Percentiles rank a stretch among this genome's conserved stretches.
Conservation (phyloP, 2,329 filamentous ascomycete genomes). For the Aspergillus pseudonomiae region DNA sequence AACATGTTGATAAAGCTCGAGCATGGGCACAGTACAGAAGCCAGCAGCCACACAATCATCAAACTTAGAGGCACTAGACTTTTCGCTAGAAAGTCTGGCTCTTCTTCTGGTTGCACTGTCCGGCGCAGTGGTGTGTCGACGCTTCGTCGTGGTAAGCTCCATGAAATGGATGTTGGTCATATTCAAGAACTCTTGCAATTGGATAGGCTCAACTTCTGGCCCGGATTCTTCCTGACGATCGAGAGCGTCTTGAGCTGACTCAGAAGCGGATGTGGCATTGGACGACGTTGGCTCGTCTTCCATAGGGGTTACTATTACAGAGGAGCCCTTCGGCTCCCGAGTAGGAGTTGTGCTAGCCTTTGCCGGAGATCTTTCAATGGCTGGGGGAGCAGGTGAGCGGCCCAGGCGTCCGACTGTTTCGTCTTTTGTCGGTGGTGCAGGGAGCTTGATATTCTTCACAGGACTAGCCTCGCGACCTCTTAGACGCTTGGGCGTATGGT, state of each 20-base stretch:
- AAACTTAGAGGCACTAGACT: constrained; percentile 48
- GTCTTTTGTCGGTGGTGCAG: constrained; percentile 68
- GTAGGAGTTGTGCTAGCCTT: constrained; percentile 57
- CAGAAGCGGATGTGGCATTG: constrained; percentile 42
- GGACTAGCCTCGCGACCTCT: constrained; percentile 74
- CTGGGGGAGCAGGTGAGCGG: constrained; percentile 50
- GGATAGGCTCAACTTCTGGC: constrained; percentile 63
- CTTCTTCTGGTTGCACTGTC: constrained; percentile 42
- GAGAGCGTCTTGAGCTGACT: constrained; percentile 49
- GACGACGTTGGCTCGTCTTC: constrained; percentile 26
- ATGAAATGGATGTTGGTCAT: constrained; percentile 98
- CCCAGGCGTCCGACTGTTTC: constrained; percentile 65
- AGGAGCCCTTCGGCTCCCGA: constrained; percentile 43
- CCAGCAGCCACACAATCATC: constrained; percentile 84
- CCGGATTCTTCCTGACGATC: constrained; percentile 46
- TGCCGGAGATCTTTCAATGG: constrained; percentile 30
- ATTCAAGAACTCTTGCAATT: constrained; percentile 88
- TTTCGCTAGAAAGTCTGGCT: constrained; percentile 29
- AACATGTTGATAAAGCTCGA: constrained; percentile 90
- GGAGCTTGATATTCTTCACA: constrained; percentile 73
- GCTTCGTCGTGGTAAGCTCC: constrained; percentile 95
- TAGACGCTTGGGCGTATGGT: constrained; percentile 64
- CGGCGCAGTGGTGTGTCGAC: constrained; percentile 78
- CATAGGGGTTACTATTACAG: constrained; percentile 38
- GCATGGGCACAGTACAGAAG: constrained; percentile 87